Percentiles rank a stretch among this genome's conserved stretches.
Evolutionary conservation across 2,329 filamentous ascomycete genomes (phyloP).

Genomic region (Aurifilum marmelostoma): DNA sequence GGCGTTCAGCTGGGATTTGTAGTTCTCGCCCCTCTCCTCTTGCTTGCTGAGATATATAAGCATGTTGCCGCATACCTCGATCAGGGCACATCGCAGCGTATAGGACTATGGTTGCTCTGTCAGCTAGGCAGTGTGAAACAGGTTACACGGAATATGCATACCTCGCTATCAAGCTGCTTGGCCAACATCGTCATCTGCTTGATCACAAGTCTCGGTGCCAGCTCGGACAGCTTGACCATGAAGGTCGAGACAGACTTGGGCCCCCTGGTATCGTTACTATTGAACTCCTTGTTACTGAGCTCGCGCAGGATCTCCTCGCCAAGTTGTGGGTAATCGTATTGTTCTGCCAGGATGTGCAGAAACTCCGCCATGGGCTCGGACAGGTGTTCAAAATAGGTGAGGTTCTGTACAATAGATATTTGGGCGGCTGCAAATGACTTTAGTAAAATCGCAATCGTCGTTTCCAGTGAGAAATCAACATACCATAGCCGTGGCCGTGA

Average conservation of each 20-base stretch:
- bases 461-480: constrained; percentile 32
- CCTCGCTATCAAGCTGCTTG: constrained; percentile 93
- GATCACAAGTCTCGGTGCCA: constrained; percentile 88
- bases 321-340: constrained; percentile 96
- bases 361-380: constrained; percentile 99
- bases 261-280: constrained; percentile 91
- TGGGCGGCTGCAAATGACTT: constrained; percentile 70
- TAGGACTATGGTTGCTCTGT: constrained; percentile 66
- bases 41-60: constrained; percentile 88
- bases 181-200: constrained; percentile 96
- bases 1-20: constrained; percentile 92
- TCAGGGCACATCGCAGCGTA: constrained; percentile 87
- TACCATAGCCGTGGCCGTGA: constrained; percentile 94
- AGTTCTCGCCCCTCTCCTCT: constrained; percentile 87
- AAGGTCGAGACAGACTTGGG: constrained; percentile 97
- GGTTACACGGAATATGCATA: constrained; percentile 39
- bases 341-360: constrained; percentile 90
- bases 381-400: constrained; percentile 98
- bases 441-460: constrained; percentile 32
- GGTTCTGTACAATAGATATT: constrained; percentile 95
- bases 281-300: constrained; percentile 97
- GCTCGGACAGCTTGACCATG: constrained; percentile 88
- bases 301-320: constrained; percentile 93
- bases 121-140: constrained; percentile 25
- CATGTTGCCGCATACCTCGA: constrained; percentile 96